Conservation (phyloP, 2,329 filamentous ascomycete genomes). For the Verticillium nonalfalfae region DNA sequence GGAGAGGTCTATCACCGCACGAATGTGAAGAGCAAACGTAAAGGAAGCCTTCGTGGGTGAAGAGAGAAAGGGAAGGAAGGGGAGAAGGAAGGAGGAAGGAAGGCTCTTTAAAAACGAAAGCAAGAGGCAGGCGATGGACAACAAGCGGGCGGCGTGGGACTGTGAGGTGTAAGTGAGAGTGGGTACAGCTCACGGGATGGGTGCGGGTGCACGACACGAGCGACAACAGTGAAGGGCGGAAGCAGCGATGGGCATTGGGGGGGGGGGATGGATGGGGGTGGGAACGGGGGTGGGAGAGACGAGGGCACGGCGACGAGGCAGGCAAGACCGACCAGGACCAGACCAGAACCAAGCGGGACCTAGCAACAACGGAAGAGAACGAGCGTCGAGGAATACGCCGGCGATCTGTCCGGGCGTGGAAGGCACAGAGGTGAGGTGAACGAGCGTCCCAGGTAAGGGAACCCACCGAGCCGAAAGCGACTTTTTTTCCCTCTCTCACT, state of each 20-base stretch:
- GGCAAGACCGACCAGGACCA: neutral
- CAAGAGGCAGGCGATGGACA: neutral
- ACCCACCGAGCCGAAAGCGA: constrained; percentile 5
- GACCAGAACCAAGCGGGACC: neutral
- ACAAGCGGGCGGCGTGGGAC: neutral
- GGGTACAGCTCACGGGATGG: neutral
- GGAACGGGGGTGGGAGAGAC: constrained; percentile 2
- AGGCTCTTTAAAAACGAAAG: constrained; percentile 10
- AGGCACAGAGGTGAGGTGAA: constrained; percentile 1
- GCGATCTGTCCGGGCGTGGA: constrained; percentile 3
- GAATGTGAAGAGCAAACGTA: constrained; percentile 13
- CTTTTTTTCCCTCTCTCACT: neutral
- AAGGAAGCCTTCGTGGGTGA: constrained; percentile 15
- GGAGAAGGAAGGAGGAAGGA: constrained; percentile 10
- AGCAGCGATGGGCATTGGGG: neutral
- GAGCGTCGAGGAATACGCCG: neutral
- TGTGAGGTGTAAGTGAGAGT: neutral
- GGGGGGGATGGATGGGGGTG: neutral
- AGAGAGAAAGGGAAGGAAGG: constrained; percentile 12
- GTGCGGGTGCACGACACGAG: neutral
- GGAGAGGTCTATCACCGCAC: constrained; percentile 12
- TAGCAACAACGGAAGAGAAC: neutral
- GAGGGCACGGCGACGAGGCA: constrained; percentile 5
- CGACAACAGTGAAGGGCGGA: neutral
- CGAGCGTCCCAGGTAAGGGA: constrained; percentile 1